Evolutionary conservation across 805 yeast genomes (phyloP).

Genomic region (Pichia phayaonensis): DNA sequence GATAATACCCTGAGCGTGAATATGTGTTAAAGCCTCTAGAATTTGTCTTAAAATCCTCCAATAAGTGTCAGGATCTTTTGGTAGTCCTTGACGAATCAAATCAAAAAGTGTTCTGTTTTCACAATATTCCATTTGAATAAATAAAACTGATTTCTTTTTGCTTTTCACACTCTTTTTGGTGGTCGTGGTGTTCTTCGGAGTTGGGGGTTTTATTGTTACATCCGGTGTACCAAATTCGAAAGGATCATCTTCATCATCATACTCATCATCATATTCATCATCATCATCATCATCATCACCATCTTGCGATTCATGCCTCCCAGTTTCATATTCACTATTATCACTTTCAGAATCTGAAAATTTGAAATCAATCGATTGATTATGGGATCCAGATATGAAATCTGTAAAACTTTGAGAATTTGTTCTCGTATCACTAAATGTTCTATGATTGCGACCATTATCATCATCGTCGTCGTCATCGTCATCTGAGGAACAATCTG

Average conservation of each 20-base stretch:
- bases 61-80: conserved; percentile 64
- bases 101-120: conserved; percentile 87
- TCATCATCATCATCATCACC: conserved; percentile 20
- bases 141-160: conserved; percentile 57
- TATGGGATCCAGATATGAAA: conserved; percentile 58
- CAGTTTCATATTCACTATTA: conserved; percentile 20
- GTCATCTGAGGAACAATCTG: conserved; percentile 13
- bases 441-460: conserved; percentile 3
- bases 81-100: conserved; percentile 70
- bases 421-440: conserved; percentile 22
- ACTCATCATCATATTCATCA: conserved; percentile 12
- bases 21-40: conserved; percentile 81
- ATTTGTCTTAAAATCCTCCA: conserved; percentile 88
- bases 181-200: conserved; percentile 9
- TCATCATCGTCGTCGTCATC: conserved; percentile 13
- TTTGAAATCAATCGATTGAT: conserved; percentile 50
- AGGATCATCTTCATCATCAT: conserved; percentile 20
- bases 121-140: conserved; percentile 98
- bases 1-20: conserved; percentile 88
- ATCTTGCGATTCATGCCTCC: conserved; percentile 16
- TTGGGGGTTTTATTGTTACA: conserved; percentile 4
- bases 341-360: conserved; percentile 32
- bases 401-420: conserved; percentile 42
- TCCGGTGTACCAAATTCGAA: conserved; percentile 25
- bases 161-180: conserved; percentile 14